Evolutionary conservation across 1,139 yeast species (phyloP), one percentile per base, ranked within the genome.

Genomic region (Hansenula sp.): DNA sequence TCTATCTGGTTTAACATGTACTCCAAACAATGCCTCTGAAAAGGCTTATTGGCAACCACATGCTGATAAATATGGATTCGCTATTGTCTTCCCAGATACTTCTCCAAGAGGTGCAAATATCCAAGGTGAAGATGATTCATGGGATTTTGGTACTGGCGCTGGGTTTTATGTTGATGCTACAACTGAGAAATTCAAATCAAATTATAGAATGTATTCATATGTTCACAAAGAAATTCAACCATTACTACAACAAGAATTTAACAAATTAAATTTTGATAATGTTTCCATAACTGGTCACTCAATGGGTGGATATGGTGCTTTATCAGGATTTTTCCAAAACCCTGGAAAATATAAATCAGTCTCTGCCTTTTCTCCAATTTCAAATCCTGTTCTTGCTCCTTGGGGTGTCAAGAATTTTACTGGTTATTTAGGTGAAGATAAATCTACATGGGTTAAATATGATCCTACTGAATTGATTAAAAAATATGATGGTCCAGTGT

Each of bases 261-360:
- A 70, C 4, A 62, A 66, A 29, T 67, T 86, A 48, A 83, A 86
- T 59, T 68, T 77, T 42, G 59, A 64, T 27, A 81, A 75, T 37
- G 72, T 82, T 41, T 76, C 92, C 22, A 79, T 92, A 48, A 81
- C 94, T 11, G 97, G 97, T 34, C 97, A 92, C 62, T 92, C 98
- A 2, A 92, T 92, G 97, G 98, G 98, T 37, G 98, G 98, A 0
- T 88, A 76, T 61, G 98, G 98, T 40, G 96, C 98, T 0, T 66
- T 92, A 45, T 68, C 83, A 42, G 81, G 95, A 14, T 90, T 77
- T 60, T 66, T 92, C 42, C 76, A 72, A 50, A 79, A 85, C 59
- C 88, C 92, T 1, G 84, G 81, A 4, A 70, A 70, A 55, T 92
- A 84, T 70, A 78, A 77, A 60, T 80, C 95, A 2, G 94, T 86